Evolutionary conservation across 106 monocot genomes (phyloP).

Genomic region (Chionographis japonica): DNA sequence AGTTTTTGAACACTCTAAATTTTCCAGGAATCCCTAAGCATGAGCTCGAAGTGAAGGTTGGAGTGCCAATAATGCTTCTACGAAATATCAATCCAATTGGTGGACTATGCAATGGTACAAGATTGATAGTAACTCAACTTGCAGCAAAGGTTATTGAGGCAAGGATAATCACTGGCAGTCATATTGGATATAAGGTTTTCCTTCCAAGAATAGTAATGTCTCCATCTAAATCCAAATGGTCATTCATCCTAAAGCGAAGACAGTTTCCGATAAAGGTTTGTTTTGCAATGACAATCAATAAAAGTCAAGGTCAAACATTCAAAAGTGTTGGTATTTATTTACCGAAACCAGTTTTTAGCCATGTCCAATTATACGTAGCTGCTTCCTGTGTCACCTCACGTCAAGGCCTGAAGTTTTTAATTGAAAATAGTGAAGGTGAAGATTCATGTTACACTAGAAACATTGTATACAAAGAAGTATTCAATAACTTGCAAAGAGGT

Average conservation of each 20-base stretch:
- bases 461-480: too few species aligned
- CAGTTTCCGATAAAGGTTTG: neutral
- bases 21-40: too few species aligned
- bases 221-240: neutral
- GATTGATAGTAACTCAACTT: slow-evolving; percentile 7
- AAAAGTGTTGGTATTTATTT: neutral
- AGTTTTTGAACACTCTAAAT: too few species aligned
- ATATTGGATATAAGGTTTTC: neutral
- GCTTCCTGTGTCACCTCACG: neutral
- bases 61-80: slow-evolving; percentile 2
- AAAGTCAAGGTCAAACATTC: neutral
- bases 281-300: too few species aligned
- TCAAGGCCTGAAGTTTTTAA: neutral
- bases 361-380: neutral
- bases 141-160: slow-evolving; percentile 5
- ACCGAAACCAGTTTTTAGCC: neutral
- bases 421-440: neutral
- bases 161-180: neutral
- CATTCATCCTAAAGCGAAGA: neutral
- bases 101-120: slow-evolving; percentile 18
- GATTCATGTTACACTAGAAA: too few species aligned
- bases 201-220: slow-evolving; percentile 1
- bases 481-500: too few species aligned
- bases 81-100: slow-evolving; percentile 8
- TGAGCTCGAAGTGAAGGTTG: too few species aligned